Conservation (phyloP, 345 rosid species). For the Mercurialis annua region DNA sequence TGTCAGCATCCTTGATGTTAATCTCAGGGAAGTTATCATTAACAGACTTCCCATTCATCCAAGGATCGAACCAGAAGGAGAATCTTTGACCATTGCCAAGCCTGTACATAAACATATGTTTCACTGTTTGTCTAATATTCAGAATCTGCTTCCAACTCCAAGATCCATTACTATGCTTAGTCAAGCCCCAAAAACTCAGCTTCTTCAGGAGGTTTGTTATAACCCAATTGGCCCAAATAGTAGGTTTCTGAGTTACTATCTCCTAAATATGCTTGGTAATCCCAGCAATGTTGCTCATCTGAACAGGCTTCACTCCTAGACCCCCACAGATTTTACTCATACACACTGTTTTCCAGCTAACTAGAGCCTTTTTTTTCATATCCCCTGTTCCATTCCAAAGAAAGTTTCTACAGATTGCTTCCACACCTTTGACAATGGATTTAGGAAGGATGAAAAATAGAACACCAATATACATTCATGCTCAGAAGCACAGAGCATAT, state of each 20-base stretch:
- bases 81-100: neutral
- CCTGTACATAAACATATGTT: too few species aligned
- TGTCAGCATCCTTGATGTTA: neutral
- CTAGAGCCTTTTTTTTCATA: neutral
- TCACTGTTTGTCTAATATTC: neutral
- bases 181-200: neutral
- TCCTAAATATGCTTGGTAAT: neutral
- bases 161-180: neutral
- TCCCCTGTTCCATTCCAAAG: neutral
- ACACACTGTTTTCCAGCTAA: neutral
- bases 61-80: neutral
- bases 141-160: neutral
- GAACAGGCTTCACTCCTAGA: neutral
- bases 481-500: neutral
- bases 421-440: neutral
- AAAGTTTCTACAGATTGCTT: neutral
- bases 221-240: neutral
- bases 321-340: neutral
- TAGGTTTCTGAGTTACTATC: neutral
- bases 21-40: neutral
- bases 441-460: neutral
- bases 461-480: neutral
- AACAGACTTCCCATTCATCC: neutral
- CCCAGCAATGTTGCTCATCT: neutral
- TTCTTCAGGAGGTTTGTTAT: neutral